These are phyloP conservation scores for Aspergillus proliferans DNA, from an alignment of 2,329 filamentous ascomycete species.

Conservation along the genomic window DNA sequence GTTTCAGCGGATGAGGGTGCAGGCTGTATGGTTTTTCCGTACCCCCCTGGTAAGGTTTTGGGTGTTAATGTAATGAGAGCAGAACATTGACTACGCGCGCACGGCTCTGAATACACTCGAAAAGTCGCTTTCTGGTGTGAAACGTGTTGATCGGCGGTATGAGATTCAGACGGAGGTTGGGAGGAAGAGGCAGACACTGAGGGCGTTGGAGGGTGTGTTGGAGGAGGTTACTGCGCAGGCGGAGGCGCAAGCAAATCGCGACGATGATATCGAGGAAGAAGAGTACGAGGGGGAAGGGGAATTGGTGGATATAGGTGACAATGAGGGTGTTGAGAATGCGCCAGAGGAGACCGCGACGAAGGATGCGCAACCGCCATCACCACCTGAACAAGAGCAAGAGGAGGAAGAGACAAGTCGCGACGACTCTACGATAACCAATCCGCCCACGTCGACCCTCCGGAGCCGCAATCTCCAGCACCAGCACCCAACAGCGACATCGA, in stretches of 20 bases:
- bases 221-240: conserved; percentile 26
- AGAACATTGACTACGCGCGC: conserved; percentile 43
- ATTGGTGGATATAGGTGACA: conserved; percentile 18
- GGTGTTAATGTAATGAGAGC: neutral
- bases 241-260: conserved; percentile 4
- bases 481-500: conserved; percentile 3
- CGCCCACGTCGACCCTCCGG: too few relatives aligned
- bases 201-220: conserved; percentile 26
- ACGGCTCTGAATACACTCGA: conserved; percentile 37
- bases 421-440: too few relatives aligned
- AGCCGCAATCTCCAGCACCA: neutral
- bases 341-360: neutral
- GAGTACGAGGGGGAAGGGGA: conserved; percentile 17
- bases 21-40: conserved; percentile 27
- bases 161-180: conserved; percentile 35
- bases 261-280: conserved; percentile 12
- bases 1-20: conserved; percentile 38
- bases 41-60: neutral
- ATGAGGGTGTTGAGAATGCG: neutral
- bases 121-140: conserved; percentile 33
- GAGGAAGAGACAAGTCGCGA: too few relatives aligned
- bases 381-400: neutral
- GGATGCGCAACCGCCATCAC: conserved; percentile 10
- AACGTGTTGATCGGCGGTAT: conserved; percentile 33
- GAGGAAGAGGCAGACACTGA: conserved; percentile 31